Conservation (phyloP, 495 filamentous ascomycete species). For the Daldinia decipiens region DNA sequence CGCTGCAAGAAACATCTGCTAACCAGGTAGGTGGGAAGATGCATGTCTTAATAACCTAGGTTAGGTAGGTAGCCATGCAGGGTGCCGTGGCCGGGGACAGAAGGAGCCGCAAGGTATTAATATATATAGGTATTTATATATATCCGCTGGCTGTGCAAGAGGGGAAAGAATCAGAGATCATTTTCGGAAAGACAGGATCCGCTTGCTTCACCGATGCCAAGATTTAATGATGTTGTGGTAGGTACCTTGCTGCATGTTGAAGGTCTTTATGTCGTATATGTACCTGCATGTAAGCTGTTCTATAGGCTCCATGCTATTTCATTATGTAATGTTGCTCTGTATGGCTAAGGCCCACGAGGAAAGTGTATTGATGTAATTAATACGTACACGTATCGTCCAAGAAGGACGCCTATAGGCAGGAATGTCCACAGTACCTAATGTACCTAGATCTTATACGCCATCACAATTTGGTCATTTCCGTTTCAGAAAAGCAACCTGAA, state of each 20-base stretch:
- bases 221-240: no score
- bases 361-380: slow-evolving; percentile 1
- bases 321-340: background rate
- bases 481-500: background rate
- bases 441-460: background rate
- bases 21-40: slow-evolving; percentile 5
- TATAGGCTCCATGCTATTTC: slow-evolving; percentile 6
- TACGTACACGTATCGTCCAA: background rate
- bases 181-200: background rate
- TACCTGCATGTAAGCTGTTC: background rate
- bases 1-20: background rate
- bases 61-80: background rate
- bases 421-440: background rate
- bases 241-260: no score
- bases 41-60: background rate
- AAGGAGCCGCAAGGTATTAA: slow-evolving; percentile 3
- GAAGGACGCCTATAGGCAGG: background rate
- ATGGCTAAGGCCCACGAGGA: background rate
- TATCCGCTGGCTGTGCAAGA: background rate
- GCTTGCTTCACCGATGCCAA: background rate
- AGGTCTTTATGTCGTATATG: no score
- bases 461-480: slow-evolving; percentile 1
- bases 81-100: no score
- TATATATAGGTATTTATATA: background rate
- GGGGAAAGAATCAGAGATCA: background rate